These are phyloP conservation scores for Endocalyx cinctus DNA, from an alignment of 2,329 filamentous ascomycete genomes.

Conservation along the genomic window DNA sequence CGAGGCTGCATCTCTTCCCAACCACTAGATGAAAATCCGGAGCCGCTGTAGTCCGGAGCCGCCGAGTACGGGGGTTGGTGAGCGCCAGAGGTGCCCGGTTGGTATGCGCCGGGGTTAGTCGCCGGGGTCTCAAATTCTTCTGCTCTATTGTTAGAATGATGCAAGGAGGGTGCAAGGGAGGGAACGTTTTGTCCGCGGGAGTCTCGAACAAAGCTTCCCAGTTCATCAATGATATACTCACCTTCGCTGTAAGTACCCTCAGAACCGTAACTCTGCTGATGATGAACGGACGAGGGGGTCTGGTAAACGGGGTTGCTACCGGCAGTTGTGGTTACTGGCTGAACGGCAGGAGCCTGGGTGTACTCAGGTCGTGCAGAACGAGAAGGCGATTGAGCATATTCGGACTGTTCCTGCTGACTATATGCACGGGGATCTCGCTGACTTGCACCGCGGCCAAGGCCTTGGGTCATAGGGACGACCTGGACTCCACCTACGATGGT, in stretches of 20 bases:
- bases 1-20: constrained; percentile 70
- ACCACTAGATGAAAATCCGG: constrained; percentile 60
- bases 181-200: constrained; percentile 55
- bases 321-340: constrained; percentile 35
- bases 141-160: constrained; percentile 47
- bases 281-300: constrained; percentile 34
- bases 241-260: constrained; percentile 65
- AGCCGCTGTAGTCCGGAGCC: constrained; percentile 59
- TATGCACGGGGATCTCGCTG: constrained; percentile 34
- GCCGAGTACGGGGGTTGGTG: constrained; percentile 31
- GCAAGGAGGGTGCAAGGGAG: constrained; percentile 41
- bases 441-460: constrained; percentile 52
- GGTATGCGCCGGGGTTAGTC: constrained; percentile 31
- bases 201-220: constrained; percentile 59
- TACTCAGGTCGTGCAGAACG: constrained; percentile 32
- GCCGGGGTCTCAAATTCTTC: constrained; percentile 56
- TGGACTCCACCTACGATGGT: constrained; percentile 90
- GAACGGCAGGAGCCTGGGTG: constrained; percentile 37
- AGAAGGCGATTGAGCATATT: constrained; percentile 23
- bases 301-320: constrained; percentile 36
- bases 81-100: constrained; percentile 24
- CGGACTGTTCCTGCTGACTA: constrained; percentile 26
- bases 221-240: constrained; percentile 63
- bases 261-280: constrained; percentile 48
- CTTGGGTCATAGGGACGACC: constrained; percentile 86